Evolutionary conservation across 495 filamentous ascomycete species (phyloP).

Genomic region (Podospora didyma): DNA sequence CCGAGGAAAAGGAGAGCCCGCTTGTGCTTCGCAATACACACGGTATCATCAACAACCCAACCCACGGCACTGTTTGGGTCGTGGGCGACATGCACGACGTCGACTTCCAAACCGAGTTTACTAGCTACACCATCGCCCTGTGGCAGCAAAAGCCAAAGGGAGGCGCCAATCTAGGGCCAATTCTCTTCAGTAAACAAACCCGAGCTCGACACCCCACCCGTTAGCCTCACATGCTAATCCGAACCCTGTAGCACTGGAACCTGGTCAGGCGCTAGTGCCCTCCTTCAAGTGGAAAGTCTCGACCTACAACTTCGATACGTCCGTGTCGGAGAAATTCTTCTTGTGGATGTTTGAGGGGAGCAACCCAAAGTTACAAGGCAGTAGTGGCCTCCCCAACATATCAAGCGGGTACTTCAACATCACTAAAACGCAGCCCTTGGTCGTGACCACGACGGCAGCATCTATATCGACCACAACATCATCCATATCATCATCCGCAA

Average conservation of each 20-base stretch:
- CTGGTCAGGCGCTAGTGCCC: constrained; percentile 7
- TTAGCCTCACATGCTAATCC: too few relatives aligned
- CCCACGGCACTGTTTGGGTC: too few relatives aligned
- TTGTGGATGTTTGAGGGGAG: constrained; percentile 24
- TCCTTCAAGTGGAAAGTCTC: constrained; percentile 33
- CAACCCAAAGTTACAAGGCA: not conserved
- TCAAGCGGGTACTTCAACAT: constrained; percentile 34
- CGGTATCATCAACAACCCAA: too few relatives aligned
- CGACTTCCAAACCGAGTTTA: too few relatives aligned
- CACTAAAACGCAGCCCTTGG: not conserved
- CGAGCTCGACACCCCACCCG: not conserved
- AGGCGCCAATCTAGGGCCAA: not conserved
- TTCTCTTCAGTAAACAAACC: not conserved
- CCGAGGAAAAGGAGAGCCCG: too few relatives aligned
- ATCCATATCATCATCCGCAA: too few relatives aligned
- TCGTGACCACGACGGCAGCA: not conserved
- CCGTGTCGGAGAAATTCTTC: constrained; percentile 26
- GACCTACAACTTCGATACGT: constrained; percentile 21
- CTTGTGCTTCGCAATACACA: too few relatives aligned
- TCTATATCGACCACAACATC: too few relatives aligned
- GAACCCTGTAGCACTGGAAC: not conserved
- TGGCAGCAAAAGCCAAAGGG: too few relatives aligned
- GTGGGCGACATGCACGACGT: too few relatives aligned
- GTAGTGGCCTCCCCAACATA: not conserved
- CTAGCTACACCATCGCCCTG: too few relatives aligned